phyloP scores from a whole-genome alignment of 306 rosid species.

The Lotus japonicus region DNA sequence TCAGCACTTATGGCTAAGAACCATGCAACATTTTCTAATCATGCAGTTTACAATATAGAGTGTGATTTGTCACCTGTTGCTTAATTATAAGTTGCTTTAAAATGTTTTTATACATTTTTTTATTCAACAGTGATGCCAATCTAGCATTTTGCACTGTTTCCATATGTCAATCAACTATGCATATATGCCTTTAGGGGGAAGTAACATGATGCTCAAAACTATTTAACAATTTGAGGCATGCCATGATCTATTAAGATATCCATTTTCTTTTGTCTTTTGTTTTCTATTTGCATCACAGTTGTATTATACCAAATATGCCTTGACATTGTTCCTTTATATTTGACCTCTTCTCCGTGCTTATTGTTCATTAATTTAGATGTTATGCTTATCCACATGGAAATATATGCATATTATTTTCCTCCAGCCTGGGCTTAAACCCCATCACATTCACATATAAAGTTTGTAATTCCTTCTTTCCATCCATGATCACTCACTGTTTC shows the following conservation, averaged over 20 bases:
- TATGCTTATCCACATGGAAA: constrained; percentile 26
- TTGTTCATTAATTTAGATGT: constrained; percentile 7
- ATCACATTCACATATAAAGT: constrained; percentile 38
- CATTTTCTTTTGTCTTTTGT: constrained; percentile 15
- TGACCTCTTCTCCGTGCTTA: constrained; percentile 29
- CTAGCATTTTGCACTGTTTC: constrained; percentile 8
- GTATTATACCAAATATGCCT: constrained; percentile 44
- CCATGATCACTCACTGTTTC: constrained; percentile 7
- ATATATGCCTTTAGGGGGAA: not conserved
- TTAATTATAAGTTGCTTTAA: not conserved
- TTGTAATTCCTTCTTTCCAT: not conserved
- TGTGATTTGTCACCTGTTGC: constrained; percentile 10
- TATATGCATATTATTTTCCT: constrained; percentile 31
- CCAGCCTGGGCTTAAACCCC: constrained; percentile 34
- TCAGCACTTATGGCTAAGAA: not conserved
- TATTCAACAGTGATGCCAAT: not conserved
- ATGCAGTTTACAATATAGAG: not conserved
- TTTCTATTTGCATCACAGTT: constrained; percentile 18
- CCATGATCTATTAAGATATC: not conserved
- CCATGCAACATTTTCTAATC: constrained; percentile 20
- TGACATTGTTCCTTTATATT: constrained; percentile 22
- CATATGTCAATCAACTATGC: not conserved
- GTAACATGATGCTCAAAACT: not conserved
- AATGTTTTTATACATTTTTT: not conserved
- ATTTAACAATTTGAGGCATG: not conserved